Percentiles rank a stretch among this genome's conserved stretches.
phyloP scores from a whole-genome alignment of 257 asterid genomes.

The Paulownia fortunei region DNA sequence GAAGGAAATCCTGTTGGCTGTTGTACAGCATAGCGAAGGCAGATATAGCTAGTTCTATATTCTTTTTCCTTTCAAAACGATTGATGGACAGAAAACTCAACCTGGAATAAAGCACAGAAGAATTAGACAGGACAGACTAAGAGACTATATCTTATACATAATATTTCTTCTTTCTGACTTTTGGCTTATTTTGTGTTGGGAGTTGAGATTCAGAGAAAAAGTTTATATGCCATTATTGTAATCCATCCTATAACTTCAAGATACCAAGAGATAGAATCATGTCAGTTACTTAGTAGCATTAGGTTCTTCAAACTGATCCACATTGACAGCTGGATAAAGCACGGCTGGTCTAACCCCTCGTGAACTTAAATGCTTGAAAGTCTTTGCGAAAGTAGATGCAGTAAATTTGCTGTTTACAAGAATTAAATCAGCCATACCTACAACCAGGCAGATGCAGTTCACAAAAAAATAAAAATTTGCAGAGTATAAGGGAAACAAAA shows the following conservation, averaged over 20 bases:
- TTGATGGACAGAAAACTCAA: slow-evolving; percentile 90
- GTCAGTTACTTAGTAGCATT: slow-evolving; percentile 62
- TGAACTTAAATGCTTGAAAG: slow-evolving; percentile 73
- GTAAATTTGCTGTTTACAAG: slow-evolving; percentile 96
- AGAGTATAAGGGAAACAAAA: background rate
- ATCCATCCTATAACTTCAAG: slow-evolving; percentile 40
- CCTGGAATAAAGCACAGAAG: slow-evolving; percentile 47
- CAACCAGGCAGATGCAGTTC: slow-evolving; percentile 27
- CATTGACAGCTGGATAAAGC: slow-evolving; percentile 92
- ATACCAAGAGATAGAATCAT: slow-evolving; percentile 41
- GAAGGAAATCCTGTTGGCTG: slow-evolving; percentile 39
- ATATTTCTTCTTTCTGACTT: background rate
- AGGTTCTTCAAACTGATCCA: slow-evolving; percentile 78
- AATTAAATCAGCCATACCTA: slow-evolving; percentile 93
- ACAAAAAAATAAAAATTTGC: slow-evolving; percentile 7
- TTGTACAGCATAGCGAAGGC: slow-evolving; percentile 77
- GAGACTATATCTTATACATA: background rate
- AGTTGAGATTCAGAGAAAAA: background rate
- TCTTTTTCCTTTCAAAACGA: slow-evolving; percentile 95
- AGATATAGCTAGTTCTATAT: slow-evolving; percentile 88
- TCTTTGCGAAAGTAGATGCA: slow-evolving; percentile 88
- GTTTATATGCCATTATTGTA: background rate
- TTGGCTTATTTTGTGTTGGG: background rate
- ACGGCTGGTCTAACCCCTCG: slow-evolving; percentile 85
- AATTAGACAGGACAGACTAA: background rate